phyloP scores from a whole-genome alignment of 2,329 filamentous ascomycete species.

The Aspergillus alliaceus region DNA sequence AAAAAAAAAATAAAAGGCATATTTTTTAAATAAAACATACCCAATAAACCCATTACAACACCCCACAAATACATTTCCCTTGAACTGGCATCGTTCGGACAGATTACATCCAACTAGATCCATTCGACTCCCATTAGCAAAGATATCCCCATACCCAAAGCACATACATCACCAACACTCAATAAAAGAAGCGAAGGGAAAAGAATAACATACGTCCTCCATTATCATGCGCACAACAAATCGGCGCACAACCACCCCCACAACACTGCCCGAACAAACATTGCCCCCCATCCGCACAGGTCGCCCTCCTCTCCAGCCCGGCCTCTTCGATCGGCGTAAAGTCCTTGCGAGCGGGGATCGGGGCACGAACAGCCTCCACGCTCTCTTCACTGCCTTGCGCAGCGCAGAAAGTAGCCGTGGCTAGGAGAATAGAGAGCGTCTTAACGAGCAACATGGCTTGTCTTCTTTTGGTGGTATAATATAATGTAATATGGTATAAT shows the following conservation, averaged over 20 bases:
- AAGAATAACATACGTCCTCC: slow-evolving; percentile 9
- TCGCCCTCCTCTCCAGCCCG: slow-evolving; percentile 1
- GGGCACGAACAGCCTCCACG: background rate
- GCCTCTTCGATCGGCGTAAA: background rate
- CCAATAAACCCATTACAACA: slow-evolving; percentile 6
- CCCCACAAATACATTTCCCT: slow-evolving; percentile 13
- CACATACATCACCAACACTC: too few species aligned
- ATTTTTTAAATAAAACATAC: too few species aligned
- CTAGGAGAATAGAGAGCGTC: background rate
- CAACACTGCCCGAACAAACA: slow-evolving; percentile 12
- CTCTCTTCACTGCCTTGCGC: background rate
- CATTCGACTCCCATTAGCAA: too few species aligned
- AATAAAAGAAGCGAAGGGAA: too few species aligned
- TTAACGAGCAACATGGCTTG: background rate
- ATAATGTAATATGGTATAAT: too few species aligned
- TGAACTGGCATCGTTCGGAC: slow-evolving; percentile 5
- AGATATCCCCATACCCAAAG: too few species aligned
- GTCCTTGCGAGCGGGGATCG: background rate
- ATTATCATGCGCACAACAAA: slow-evolving; percentile 11
- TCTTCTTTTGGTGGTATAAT: too few species aligned
- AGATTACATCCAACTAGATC: slow-evolving; percentile 11
- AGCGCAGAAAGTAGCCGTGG: background rate
- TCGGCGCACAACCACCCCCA: slow-evolving; percentile 10
- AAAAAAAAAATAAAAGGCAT: too few species aligned
- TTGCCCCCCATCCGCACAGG: slow-evolving; percentile 1